Conservation (phyloP, 2,329 filamentous ascomycete genomes). For the Cryoendolithus antarcticus region DNA sequence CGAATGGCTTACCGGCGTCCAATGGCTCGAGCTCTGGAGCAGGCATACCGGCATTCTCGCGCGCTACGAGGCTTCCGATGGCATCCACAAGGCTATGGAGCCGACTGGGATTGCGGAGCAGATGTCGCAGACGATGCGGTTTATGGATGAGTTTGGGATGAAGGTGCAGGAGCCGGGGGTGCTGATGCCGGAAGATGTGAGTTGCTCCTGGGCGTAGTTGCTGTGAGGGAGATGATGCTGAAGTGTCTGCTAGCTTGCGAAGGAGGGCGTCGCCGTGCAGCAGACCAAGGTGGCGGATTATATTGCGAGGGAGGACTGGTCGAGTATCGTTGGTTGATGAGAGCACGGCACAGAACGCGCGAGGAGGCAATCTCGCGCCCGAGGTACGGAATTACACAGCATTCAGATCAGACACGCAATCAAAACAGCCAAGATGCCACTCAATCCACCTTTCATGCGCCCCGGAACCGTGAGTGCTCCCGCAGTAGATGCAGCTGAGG, state of each 20-base stretch:
- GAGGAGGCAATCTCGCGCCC: too few relatives aligned
- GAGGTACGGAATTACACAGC: too few relatives aligned
- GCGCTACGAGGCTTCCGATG: neutral
- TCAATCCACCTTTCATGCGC: too few relatives aligned
- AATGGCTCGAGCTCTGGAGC: neutral
- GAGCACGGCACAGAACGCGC: neutral
- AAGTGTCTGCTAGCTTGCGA: neutral
- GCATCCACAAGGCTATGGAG: neutral
- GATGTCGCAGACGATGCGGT: neutral
- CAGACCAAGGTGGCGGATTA: conserved; percentile 2
- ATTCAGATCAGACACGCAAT: too few relatives aligned
- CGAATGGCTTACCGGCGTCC: neutral
- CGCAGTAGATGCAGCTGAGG: too few relatives aligned
- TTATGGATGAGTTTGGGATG: conserved; percentile 1
- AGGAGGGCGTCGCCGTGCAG: neutral
- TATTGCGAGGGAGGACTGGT: conserved; percentile 1
- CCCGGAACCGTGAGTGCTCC: too few relatives aligned
- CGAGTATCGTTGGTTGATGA: neutral
- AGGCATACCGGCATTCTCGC: neutral
- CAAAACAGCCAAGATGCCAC: too few relatives aligned
- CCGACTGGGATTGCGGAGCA: conserved; percentile 1
- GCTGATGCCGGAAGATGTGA: conserved; percentile 2
- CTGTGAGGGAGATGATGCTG: neutral
- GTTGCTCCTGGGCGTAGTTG: neutral
- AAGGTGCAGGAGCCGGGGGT: neutral